Percentiles rank a stretch among this genome's conserved stretches.
Evolutionary conservation across 805 yeast genomes (phyloP).

Genomic region (Candida arabinofermentans): DNA sequence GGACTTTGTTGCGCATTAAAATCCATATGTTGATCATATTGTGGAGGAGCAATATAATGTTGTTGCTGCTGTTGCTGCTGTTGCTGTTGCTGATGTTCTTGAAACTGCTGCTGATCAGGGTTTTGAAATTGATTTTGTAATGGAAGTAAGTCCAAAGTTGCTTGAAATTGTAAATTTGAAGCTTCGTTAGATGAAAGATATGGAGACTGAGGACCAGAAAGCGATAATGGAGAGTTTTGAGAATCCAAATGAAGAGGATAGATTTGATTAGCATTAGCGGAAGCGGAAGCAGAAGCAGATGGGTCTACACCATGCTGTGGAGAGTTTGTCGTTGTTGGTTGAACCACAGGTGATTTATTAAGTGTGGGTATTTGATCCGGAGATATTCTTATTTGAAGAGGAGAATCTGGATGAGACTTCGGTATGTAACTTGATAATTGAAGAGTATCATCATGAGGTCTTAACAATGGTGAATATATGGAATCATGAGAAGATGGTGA

Average conservation of each 20-base stretch:
- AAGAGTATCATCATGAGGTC: neutral
- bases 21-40: neutral
- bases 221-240: neutral
- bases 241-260: neutral
- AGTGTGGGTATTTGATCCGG: neutral
- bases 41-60: neutral
- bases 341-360: neutral
- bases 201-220: neutral
- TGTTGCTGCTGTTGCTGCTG: conserved; percentile 7
- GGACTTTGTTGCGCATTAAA: neutral
- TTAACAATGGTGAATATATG: neutral
- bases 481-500: neutral
- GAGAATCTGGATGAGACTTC: neutral
- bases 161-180: no score
- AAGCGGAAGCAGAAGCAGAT: no score
- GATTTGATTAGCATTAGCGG: no score
- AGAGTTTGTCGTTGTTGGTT: neutral
- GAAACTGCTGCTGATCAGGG: no score
- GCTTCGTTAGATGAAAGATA: no score
- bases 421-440: neutral
- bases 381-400: neutral
- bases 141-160: no score
- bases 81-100: conserved; percentile 2
- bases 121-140: no score
- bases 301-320: no score